These are phyloP conservation scores for Fagopyrum esculentum DNA, from an alignment of 148 eudicot species.

Conservation along the genomic window DNA sequence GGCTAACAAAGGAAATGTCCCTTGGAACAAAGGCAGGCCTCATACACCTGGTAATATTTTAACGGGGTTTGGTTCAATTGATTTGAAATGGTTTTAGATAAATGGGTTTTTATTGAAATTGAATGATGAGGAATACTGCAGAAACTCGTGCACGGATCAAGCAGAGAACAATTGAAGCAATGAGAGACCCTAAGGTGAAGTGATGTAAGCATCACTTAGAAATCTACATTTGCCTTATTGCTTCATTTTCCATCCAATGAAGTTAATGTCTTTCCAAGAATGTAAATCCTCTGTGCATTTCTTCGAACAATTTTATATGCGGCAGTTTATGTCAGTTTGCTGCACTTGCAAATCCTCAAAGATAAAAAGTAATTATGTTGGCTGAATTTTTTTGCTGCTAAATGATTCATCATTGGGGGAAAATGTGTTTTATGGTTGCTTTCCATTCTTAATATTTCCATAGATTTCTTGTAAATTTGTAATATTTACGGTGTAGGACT, in stretches of 20 bases:
- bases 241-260: neutral
- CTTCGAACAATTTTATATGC: neutral
- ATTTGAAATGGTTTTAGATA: neutral
- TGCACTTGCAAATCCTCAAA: neutral
- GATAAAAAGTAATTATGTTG: neutral
- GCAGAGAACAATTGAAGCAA: slow-evolving; percentile 67
- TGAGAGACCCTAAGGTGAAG: slow-evolving; percentile 99
- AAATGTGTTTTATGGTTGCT: neutral
- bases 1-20: slow-evolving; percentile 75
- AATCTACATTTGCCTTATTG: neutral
- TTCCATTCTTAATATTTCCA: too few species aligned
- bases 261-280: neutral
- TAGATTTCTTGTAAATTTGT: too few species aligned
- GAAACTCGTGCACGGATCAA: slow-evolving; percentile 76
- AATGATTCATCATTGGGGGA: neutral
- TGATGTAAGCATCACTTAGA: slow-evolving; percentile 61
- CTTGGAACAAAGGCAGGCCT: slow-evolving; percentile 86
- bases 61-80: slow-evolving; percentile 6
- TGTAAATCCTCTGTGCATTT: neutral
- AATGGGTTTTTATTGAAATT: neutral
- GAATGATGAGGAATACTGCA: slow-evolving; percentile 20
- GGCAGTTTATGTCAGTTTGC: neutral
- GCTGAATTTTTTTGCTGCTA: neutral
- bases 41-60: slow-evolving; percentile 52
- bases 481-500: neutral